phyloP scores from a whole-genome alignment of 139 green algal species.

The Trebouxia sp. region DNA sequence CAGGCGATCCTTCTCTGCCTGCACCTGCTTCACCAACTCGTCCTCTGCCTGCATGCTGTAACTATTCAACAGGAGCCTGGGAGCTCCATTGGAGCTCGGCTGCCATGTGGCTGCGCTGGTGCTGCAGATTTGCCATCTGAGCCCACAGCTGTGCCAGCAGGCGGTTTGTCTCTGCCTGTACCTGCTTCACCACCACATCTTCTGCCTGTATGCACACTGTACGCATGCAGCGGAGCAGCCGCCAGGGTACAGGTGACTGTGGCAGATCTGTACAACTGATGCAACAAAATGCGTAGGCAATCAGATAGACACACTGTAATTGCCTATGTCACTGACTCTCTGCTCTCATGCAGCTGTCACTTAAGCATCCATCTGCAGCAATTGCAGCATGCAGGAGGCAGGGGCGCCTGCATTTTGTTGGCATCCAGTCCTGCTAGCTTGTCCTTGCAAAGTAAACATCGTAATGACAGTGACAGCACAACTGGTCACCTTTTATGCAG shows the following conservation, averaged over 20 bases:
- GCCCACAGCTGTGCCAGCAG: constrained; percentile 15
- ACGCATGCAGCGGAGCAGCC: too few relatives aligned
- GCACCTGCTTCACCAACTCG: constrained; percentile 48
- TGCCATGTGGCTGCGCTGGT: constrained; percentile 1
- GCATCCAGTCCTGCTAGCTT: constrained; percentile 50
- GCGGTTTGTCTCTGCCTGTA: constrained; percentile 55
- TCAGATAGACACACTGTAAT: too few relatives aligned
- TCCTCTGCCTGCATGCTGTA: constrained; percentile 51
- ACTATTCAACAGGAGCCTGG: too few relatives aligned
- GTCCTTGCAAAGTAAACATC: too few relatives aligned
- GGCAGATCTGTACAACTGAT: too few relatives aligned
- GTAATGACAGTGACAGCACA: too few relatives aligned
- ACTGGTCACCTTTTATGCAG: too few relatives aligned
- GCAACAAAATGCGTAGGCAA: too few relatives aligned
- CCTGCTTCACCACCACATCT: constrained; percentile 49
- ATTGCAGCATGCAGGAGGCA: background rate
- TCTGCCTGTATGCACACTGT: constrained; percentile 46
- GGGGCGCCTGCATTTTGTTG: constrained; percentile 36
- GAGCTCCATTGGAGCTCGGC: constrained; percentile 41
- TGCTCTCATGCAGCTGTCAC: too few relatives aligned
- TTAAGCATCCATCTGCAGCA: background rate
- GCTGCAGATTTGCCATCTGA: constrained; percentile 37
- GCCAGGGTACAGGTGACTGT: too few relatives aligned
- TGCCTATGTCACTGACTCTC: too few relatives aligned
- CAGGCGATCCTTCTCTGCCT: constrained; percentile 53